Evolutionary conservation across 768 basidiomycete species (phyloP).

Genomic region (Kwoniella europaea): DNA sequence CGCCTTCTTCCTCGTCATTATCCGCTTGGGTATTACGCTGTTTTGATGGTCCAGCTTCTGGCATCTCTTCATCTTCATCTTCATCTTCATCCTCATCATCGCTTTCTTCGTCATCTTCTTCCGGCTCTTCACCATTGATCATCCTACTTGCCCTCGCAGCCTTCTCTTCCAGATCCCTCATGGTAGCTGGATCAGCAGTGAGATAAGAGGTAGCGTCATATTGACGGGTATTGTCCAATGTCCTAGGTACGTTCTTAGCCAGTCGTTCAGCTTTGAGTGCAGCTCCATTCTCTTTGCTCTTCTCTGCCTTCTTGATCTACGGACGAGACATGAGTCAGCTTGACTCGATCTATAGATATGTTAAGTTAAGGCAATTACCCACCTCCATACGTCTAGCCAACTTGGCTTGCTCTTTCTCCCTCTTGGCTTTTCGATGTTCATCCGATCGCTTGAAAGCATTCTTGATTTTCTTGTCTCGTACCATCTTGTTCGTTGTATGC

Average conservation of each 20-base stretch:
- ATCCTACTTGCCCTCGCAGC: constrained; percentile 62
- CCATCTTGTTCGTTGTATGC: constrained; percentile 37
- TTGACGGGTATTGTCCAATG: constrained; percentile 90
- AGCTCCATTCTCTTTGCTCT: constrained; percentile 30
- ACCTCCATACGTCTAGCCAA: constrained; percentile 76
- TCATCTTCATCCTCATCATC: constrained; percentile 64
- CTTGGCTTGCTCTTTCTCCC: constrained; percentile 77
- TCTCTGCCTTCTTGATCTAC: constrained; percentile 53
- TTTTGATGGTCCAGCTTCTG: constrained; percentile 58
- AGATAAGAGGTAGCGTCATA: constrained; percentile 62
- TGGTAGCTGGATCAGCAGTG: constrained; percentile 57
- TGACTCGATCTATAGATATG: too few species aligned
- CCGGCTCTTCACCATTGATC: constrained; percentile 62
- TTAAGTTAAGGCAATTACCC: too few species aligned
- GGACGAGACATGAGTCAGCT: too few species aligned
- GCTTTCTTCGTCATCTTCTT: constrained; percentile 57
- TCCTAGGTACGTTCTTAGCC: constrained; percentile 82
- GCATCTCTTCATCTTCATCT: constrained; percentile 55
- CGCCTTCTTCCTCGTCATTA: constrained; percentile 26
- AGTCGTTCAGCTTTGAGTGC: constrained; percentile 62
- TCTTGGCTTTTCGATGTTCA: constrained; percentile 72
- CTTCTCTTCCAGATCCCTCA: constrained; percentile 41
- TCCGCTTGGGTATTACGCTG: constrained; percentile 42
- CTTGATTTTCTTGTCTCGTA: constrained; percentile 64
- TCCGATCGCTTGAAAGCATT: constrained; percentile 90